phyloP scores from a whole-genome alignment of 345 rosid species.

The Eucalyptus sp. region DNA sequence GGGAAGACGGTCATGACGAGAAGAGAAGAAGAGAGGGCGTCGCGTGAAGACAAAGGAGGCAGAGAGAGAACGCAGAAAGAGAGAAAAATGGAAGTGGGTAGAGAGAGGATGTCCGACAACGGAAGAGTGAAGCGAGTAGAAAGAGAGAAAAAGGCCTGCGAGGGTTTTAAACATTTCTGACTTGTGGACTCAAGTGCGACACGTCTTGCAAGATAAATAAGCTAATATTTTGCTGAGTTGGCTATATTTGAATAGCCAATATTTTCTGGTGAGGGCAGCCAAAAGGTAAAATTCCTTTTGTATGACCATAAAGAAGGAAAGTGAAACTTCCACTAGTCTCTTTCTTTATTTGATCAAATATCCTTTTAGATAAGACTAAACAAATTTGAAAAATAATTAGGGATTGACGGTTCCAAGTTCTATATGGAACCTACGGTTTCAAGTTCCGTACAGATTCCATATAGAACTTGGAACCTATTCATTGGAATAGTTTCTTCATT shows the following conservation, averaged over 20 bases:
- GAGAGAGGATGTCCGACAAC: too few relatives aligned
- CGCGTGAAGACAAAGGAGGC: too few relatives aligned
- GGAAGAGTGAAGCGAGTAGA: background rate
- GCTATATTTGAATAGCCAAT: too few relatives aligned
- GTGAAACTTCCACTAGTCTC: background rate
- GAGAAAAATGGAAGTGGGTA: too few relatives aligned
- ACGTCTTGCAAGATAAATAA: too few relatives aligned
- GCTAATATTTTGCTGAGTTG: too few relatives aligned
- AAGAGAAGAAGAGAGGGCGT: background rate
- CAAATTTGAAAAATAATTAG: background rate
- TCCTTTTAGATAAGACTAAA: background rate
- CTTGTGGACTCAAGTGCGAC: too few relatives aligned
- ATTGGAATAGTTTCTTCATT: accelerated
- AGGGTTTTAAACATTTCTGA: background rate
- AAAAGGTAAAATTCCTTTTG: background rate
- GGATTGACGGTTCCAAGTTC: accelerated
- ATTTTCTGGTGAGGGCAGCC: background rate
- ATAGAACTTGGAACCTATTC: too few relatives aligned
- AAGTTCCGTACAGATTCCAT: accelerated
- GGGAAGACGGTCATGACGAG: slow-evolving; percentile 44
- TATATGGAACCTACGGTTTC: too few relatives aligned
- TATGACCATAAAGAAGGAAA: background rate
- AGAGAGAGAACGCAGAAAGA: too few relatives aligned
- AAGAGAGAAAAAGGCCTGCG: background rate
- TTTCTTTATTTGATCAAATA: background rate